Evolutionary conservation across 345 rosid genomes (phyloP), one percentile per base, ranked within the genome.

Genomic region (Gossypium bickii): DNA sequence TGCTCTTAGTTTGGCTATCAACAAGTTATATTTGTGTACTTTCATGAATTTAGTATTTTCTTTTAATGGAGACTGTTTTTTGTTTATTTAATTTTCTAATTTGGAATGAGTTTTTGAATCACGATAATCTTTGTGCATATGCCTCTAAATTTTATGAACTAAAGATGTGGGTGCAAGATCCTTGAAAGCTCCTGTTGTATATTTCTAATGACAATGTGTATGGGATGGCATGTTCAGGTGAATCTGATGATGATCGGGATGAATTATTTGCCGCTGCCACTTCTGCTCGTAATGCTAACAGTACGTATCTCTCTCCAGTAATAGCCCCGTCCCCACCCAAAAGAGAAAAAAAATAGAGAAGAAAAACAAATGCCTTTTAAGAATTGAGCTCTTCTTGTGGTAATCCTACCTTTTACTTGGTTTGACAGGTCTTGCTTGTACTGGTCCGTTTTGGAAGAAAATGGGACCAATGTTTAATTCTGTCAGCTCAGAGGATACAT

Each of bases 391-490:
- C 22, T 45, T 67, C 15, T 67, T 67, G 29, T 18, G 68, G 38
- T 52, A 67, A 63, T n/a, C 51, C 38, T 70, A 43, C 41, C 10
- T 52, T 13, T 71, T 43, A 47, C 76, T 68, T 82, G 17, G 51
- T 83, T 79, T 34, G 81, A 74, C 68, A 95, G 99, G 80, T 83
- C 79, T 80, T 67, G 89, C 94, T 61, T 91, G 88, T 79, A 83
- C 88, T 79, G 87, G 92, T 74, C 79, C 83, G 63, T 88, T 91
- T 83, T 93, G 99, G 98, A 88, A 90, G 88, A 90, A 90, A 85
- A 85, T 95, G 94, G 91, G 90, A 79, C 81, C 83, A 76, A 72
- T 85, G 41, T 95, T 95, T 83, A 81, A 86, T 78, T 81, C 90
- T 72, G 83, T 87, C 52, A 79, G 77, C 82, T 76, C 83, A 38